phyloP scores from a whole-genome alignment of 2,329 filamentous ascomycete genomes.

The Plectosphaerella sp. region DNA sequence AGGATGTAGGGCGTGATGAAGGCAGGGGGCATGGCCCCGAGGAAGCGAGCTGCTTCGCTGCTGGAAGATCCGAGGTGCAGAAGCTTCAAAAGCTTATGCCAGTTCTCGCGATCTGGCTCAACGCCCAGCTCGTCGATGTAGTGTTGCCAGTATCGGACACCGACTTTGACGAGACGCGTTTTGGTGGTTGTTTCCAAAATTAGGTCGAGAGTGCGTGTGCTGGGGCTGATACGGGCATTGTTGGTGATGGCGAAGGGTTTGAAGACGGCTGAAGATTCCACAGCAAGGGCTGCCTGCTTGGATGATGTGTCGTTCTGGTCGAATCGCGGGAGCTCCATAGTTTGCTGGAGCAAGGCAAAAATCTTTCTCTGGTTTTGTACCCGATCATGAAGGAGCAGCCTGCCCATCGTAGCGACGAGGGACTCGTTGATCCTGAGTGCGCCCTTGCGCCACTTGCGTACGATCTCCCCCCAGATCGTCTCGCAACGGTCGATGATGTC shows the following conservation, averaged over 20 bases:
- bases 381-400: conserved; percentile 64
- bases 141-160: conserved; percentile 73
- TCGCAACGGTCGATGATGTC: conserved; percentile 62
- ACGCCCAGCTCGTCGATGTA: conserved; percentile 61
- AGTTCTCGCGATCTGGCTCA: conserved; percentile 67
- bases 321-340: conserved; percentile 67
- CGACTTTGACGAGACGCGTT: conserved; percentile 56
- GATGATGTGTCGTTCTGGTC: conserved; percentile 14
- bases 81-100: conserved; percentile 62
- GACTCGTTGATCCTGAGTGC: conserved; percentile 70
- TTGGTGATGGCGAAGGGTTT: no score
- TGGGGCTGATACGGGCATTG: conserved; percentile 25
- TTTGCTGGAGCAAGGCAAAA: conserved; percentile 72
- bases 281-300: no score
- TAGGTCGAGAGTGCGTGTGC: conserved; percentile 61
- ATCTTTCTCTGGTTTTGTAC: conserved; percentile 65
- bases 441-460: conserved; percentile 70
- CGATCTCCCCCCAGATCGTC: conserved; percentile 75
- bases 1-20: conserved; percentile 42
- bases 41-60: conserved; percentile 50
- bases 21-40: conserved; percentile 48
- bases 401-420: conserved; percentile 77
- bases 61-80: conserved; percentile 65
- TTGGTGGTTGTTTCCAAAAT: conserved; percentile 61
- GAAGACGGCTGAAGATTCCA: no score